Evolutionary conservation across 768 basidiomycete species (phyloP), one percentile per base, ranked within the genome.

Genomic region (Pleurotus cornucopiae): DNA sequence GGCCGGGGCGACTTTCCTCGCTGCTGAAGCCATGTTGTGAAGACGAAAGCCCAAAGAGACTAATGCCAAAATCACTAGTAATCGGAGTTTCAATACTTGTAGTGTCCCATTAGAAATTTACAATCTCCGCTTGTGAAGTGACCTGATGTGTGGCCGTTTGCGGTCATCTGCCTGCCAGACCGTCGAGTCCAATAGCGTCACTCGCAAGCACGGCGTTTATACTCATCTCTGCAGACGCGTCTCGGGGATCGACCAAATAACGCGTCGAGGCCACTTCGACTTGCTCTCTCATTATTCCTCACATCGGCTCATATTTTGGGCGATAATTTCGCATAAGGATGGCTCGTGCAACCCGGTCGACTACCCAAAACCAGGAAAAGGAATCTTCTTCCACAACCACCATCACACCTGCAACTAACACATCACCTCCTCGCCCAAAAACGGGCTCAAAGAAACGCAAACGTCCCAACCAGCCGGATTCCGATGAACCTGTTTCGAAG

Each of bases 331-430:
- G 20, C 34, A 30, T 46, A 91, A 34, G 30, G 30, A 34, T 92
- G 90, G 87, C 88, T 60, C 79, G 90, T 61, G 81, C 89, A 66
- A 91, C 89, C 68, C 85, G 89, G 62, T 75, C 82, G 34, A 71
- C 76, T 44, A 66, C 75, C 48, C 73, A 71, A 40, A 68, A 69
- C 54, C 64, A 71, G 53, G 67, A 76, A 66, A 72, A 71, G 47
- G 74, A 73, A 57, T 69, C 67, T 60, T 62, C 64, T 45, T 57
- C 62, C 51, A 53, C 59, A 40, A 59, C 63, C 55, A 60, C 54
- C 57, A 54, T 53, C 13, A 55, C 66, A 49, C 64, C 69, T 58
- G 56, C 64, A 57, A 41, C 59, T 4, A 60, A 54, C 20, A 25
- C 51, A 12, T 53, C 51, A 23, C 61, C 59, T 54, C 46, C 60